A percentile compares a stretch with the other conserved stretches of the same genome.
Conservation (phyloP, 495 filamentous ascomycete genomes). For the Endocarpon pusillum region DNA sequence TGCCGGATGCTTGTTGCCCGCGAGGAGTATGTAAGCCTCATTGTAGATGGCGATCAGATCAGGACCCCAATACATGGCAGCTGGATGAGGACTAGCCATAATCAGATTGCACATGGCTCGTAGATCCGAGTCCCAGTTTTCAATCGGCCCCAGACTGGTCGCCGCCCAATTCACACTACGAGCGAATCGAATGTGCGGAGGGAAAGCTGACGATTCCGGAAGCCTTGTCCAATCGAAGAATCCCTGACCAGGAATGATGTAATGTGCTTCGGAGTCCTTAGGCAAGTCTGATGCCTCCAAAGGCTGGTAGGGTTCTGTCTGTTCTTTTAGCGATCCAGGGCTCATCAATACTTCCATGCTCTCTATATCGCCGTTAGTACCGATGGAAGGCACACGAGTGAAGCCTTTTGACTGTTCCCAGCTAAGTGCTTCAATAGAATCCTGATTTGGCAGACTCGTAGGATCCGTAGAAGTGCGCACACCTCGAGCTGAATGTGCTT, state of each 20-base stretch:
- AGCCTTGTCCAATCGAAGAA: slow-evolving; percentile 56
- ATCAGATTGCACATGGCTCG: slow-evolving; percentile 48
- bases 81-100: slow-evolving; percentile 56
- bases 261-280: slow-evolving; percentile 7
- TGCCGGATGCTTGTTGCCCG: slow-evolving; percentile 49
- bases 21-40: slow-evolving; percentile 49
- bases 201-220: slow-evolving; percentile 35
- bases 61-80: slow-evolving; percentile 55
- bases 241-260: neutral
- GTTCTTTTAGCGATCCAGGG: neutral
- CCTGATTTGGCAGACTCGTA: too few species aligned
- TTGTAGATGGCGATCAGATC: slow-evolving; percentile 55
- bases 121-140: slow-evolving; percentile 42
- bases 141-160: slow-evolving; percentile 47
- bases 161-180: slow-evolving; percentile 46
- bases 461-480: too few species aligned
- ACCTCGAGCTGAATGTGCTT: neutral
- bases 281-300: neutral
- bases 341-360: neutral
- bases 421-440: too few species aligned
- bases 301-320: too few species aligned
- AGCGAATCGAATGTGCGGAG: slow-evolving; percentile 47
- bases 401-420: neutral
- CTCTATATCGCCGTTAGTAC: neutral
- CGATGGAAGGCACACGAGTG: neutral